phyloP scores from a whole-genome alignment of 441 rosid genomes.

The Aquilaria agallochum region DNA sequence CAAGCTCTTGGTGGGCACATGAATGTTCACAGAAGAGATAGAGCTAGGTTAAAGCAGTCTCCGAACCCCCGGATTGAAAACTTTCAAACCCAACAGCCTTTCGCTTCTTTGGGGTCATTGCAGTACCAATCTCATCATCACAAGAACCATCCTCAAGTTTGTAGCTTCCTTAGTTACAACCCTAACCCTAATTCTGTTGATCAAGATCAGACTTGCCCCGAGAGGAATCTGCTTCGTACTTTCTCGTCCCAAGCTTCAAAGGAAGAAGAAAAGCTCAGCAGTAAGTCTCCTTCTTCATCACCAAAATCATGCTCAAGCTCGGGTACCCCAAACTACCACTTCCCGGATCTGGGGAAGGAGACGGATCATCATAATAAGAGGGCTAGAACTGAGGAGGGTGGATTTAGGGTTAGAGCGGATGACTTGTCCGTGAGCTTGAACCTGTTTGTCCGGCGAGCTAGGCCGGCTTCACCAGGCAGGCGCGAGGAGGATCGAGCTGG shows the following conservation, averaged over 20 bases:
- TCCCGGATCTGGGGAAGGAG: conserved; percentile 23
- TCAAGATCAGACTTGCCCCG: conserved; percentile 18
- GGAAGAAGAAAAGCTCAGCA: conserved; percentile 13
- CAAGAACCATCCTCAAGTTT: conserved; percentile 17
- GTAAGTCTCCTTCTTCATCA: conserved; percentile 24
- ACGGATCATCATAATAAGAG: conserved; percentile 27
- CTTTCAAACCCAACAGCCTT: conserved; percentile 23
- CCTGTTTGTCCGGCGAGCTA: conserved; percentile 42
- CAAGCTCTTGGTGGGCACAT: conserved; percentile 98
- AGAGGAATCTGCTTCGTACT: conserved; percentile 22
- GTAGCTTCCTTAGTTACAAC: conserved; percentile 38
- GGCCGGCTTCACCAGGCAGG: conserved; percentile 24
- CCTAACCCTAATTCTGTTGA: conserved; percentile 64
- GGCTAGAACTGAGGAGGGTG: conserved; percentile 23
- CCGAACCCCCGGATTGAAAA: conserved; percentile 30
- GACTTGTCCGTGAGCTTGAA: conserved; percentile 61
- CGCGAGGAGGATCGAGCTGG: conserved; percentile 25
- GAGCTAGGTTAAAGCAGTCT: conserved; percentile 84
- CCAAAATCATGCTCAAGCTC: conserved; percentile 29
- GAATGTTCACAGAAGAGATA: conserved; percentile 97
- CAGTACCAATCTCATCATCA: conserved; percentile 25
- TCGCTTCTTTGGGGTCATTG: conserved; percentile 23
- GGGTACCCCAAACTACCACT: conserved; percentile 18
- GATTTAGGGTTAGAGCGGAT: conserved; percentile 26
- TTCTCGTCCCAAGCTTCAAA: conserved; percentile 29